Percentiles rank a stretch among this genome's conserved stretches.
Conservation (phyloP, 345 rosid genomes). For the Clarkia xantiana region DNA sequence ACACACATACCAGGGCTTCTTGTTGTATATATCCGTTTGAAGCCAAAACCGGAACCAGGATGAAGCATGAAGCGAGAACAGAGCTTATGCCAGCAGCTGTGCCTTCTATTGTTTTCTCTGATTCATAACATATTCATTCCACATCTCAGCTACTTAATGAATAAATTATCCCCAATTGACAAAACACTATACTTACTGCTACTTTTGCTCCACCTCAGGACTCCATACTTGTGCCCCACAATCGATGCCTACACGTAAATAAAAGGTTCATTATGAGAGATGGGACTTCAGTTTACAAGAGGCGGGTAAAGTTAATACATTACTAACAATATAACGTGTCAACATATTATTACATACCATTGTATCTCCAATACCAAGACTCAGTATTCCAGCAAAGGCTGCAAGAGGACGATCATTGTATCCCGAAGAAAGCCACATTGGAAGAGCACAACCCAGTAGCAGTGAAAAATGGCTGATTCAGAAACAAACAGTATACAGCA, state of each 20-base stretch:
- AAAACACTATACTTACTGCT: constrained; percentile 40
- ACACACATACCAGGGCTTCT: constrained; percentile 36
- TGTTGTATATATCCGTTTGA: constrained; percentile 66
- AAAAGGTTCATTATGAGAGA: background rate
- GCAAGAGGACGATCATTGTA: constrained; percentile 88
- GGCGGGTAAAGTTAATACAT: too few relatives aligned
- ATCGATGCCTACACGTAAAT: constrained; percentile 65
- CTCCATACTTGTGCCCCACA: constrained; percentile 95
- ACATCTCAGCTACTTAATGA: constrained; percentile 10
- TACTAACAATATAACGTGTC: too few relatives aligned
- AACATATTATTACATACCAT: constrained; percentile 43
- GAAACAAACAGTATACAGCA: background rate
- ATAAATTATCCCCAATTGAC: too few relatives aligned
- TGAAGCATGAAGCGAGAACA: constrained; percentile 61
- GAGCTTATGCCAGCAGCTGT: constrained; percentile 95
- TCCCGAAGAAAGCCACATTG: constrained; percentile 94
- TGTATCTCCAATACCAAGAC: constrained; percentile 97
- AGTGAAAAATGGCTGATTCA: constrained; percentile 73
- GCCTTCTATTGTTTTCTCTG: constrained; percentile 95
- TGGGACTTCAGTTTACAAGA: background rate
- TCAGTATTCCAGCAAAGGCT: constrained; percentile 92
- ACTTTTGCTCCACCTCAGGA: constrained; percentile 85
- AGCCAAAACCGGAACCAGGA: constrained; percentile 70
- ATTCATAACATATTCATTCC: constrained; percentile 3
- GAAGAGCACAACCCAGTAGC: constrained; percentile 89